These are phyloP conservation scores for Lodderomyces elongisporus DNA, from an alignment of 1,139 yeast genomes.

Conservation along the genomic window DNA sequence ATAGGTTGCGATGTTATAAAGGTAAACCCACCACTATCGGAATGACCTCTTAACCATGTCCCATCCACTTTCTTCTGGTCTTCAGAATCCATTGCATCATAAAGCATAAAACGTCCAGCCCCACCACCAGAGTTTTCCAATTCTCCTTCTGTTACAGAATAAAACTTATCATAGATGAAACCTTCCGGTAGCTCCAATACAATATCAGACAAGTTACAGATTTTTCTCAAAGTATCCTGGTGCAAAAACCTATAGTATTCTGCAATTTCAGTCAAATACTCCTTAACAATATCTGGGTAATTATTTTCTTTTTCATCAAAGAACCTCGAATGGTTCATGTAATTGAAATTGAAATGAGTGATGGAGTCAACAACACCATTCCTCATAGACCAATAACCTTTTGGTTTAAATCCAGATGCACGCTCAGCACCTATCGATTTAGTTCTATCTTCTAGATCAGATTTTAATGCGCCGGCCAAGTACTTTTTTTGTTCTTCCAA, in stretches of 20 bases:
- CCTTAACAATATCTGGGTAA: conserved; percentile 27
- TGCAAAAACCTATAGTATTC: conserved; percentile 25
- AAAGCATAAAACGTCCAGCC: conserved; percentile 29
- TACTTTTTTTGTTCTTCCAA: conserved; percentile 35
- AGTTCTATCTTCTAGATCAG: conserved; percentile 27
- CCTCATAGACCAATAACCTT: conserved; percentile 29
- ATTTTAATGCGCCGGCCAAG: conserved; percentile 29
- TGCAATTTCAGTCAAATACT: conserved; percentile 23
- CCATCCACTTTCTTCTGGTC: conserved; percentile 24
- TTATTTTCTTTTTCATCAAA: conserved; percentile 16
- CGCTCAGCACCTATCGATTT: conserved; percentile 27
- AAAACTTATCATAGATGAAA: conserved; percentile 26
- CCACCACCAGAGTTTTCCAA: conserved; percentile 26
- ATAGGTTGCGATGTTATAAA: conserved; percentile 45
- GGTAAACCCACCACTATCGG: conserved; percentile 46
- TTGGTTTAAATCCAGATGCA: conserved; percentile 28
- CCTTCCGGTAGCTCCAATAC: conserved; percentile 32
- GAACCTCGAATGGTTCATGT: conserved; percentile 21
- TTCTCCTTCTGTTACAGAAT: conserved; percentile 21
- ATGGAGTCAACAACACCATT: conserved; percentile 27
- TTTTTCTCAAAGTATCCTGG: conserved; percentile 19
- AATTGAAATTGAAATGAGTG: conserved; percentile 24
- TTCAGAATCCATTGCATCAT: conserved; percentile 24
- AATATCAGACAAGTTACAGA: conserved; percentile 24
- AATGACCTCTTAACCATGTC: conserved; percentile 49